These are phyloP conservation scores for Rhododendron mucronatum DNA, from an alignment of 148 eudicot genomes.

Conservation along the genomic window DNA sequence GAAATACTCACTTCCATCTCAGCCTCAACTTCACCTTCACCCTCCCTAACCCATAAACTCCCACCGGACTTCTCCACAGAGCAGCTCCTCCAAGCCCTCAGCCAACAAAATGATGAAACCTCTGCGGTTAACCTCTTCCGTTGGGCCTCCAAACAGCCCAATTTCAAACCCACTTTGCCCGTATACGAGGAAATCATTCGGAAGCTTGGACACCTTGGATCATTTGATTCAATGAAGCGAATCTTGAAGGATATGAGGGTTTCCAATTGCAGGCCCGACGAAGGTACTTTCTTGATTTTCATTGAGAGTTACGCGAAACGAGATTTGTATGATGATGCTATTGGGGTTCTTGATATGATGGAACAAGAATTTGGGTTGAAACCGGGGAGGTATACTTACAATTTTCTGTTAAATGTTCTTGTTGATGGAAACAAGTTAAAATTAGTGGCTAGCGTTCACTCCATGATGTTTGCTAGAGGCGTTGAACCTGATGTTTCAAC, in stretches of 20 bases:
- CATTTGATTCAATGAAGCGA: slow-evolving; percentile 58
- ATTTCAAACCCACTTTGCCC: slow-evolving; percentile 60
- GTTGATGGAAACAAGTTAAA: slow-evolving; percentile 83
- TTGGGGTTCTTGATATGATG: slow-evolving; percentile 72
- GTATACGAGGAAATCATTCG: slow-evolving; percentile 62
- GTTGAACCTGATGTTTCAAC: slow-evolving; percentile 78
- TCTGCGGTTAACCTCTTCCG: slow-evolving; percentile 62
- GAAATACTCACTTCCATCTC: slow-evolving; percentile 22
- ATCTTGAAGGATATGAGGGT: slow-evolving; percentile 62
- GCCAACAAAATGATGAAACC: slow-evolving; percentile 52
- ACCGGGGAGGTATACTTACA: slow-evolving; percentile 53
- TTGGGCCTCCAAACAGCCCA: slow-evolving; percentile 81
- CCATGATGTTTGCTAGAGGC: slow-evolving; percentile 55
- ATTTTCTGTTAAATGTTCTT: slow-evolving; percentile 77
- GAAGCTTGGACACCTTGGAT: slow-evolving; percentile 64
- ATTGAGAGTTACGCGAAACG: slow-evolving; percentile 62
- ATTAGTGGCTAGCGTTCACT: slow-evolving; percentile 68
- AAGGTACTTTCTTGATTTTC: slow-evolving; percentile 71
- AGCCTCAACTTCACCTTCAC: slow-evolving; percentile 11
- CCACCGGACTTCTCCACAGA: slow-evolving; percentile 52
- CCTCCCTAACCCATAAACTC: slow-evolving; percentile 22
- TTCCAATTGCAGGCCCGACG: slow-evolving; percentile 33
- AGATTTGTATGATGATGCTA: slow-evolving; percentile 68
- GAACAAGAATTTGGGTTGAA: slow-evolving; percentile 54
- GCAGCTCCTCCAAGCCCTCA: slow-evolving; percentile 56